Base-by-base conservation (phyloP, 805 yeast species). In the Hanseniaspora taiwanica region DNA sequence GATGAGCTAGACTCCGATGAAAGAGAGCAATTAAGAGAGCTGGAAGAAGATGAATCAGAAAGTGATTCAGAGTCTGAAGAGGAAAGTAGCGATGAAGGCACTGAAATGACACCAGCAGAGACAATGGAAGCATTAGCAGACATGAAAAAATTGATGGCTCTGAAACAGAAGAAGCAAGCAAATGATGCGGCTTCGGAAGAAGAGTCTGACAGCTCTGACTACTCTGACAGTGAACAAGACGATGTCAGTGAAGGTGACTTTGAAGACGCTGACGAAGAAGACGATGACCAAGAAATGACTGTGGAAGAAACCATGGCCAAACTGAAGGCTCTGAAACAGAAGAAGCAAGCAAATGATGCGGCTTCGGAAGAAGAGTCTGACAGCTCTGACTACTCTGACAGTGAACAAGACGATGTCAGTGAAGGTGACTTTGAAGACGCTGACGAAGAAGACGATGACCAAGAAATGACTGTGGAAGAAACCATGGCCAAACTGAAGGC, bases 401-500 rank as follows among this genome's bases (percentile, higher is more conserved):
- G 50, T 6, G 40, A 38, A 42, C 66, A 50, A 4, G 58, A 51
- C 8, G 54, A 47, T 5, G 8, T 29, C 8, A 29, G 14, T 16
- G 16, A 13, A 29, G 17, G 54, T 51, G 1, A 52, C 48, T 9
- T 56, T 48, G 21, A 39, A 9, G 24, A 59, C 49, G 14, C 56
- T 54, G 14, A 52, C 49, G 32, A 51, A n/a, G 51, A 48, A 16
- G 55, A 49, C 35, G 53, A 53, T 44, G 55, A 59, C 56, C 61
- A 50, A 6, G 58, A 58, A 6, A 59, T 59, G 47, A 58, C 62
- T 10, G 66, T 57, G 1, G 69, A 59, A 37, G 70, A 66, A 35
- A 70, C 70, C 2, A 63, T 64, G 65, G 66, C 60, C 2, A 63
- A 68, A 3, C 50, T 69, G 40, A 66, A 58, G 52, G 64, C 64